Evolutionary conservation across 169 alveolate genomes (phyloP).

Genomic region (Pseudocohnilembus persalinus): DNA sequence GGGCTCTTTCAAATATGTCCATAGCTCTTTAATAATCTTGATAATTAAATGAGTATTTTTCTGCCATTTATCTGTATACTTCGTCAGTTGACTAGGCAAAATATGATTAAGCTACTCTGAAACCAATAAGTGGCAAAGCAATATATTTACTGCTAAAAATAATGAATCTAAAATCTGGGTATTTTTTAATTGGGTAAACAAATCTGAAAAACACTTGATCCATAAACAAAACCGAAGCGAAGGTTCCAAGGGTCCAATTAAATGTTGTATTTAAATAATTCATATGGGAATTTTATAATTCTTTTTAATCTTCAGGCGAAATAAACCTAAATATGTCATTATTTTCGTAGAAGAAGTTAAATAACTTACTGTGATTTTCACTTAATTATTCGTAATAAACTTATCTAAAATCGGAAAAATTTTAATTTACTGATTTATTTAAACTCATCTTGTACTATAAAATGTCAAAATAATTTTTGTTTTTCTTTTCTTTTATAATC

Average conservation of each 20-base stretch:
- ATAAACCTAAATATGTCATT: slow-evolving; percentile 19
- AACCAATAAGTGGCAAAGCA: slow-evolving; percentile 20
- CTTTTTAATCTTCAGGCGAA: slow-evolving; percentile 17
- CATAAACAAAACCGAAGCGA: slow-evolving; percentile 1
- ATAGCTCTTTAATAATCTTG: slow-evolving; percentile 12
- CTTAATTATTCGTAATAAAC: slow-evolving; percentile 6
- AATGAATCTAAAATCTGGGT: slow-evolving; percentile 1
- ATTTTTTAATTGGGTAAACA: slow-evolving; percentile 12
- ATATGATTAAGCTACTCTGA: slow-evolving; percentile 16
- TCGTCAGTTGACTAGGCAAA: slow-evolving; percentile 2
- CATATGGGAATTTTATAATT: background rate
- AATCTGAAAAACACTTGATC: slow-evolving; percentile 24
- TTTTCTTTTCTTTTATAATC: no score
- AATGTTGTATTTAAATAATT: slow-evolving; percentile 16
- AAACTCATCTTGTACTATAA: no score
- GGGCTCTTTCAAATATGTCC: slow-evolving; percentile 23
- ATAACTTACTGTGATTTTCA: slow-evolving; percentile 19
- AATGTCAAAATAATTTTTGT: no score
- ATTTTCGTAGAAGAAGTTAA: slow-evolving; percentile 24
- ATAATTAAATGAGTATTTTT: slow-evolving; percentile 24
- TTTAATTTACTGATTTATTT: no score
- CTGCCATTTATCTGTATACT: slow-evolving; percentile 8
- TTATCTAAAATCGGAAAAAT: slow-evolving; percentile 2
- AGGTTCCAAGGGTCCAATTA: slow-evolving; percentile 21
- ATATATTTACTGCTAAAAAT: slow-evolving; percentile 6